Percentiles rank a stretch among this genome's conserved stretches.
Conservation (phyloP, 371 early-diverging fungal genomes). For the Mortierella sp. region DNA sequence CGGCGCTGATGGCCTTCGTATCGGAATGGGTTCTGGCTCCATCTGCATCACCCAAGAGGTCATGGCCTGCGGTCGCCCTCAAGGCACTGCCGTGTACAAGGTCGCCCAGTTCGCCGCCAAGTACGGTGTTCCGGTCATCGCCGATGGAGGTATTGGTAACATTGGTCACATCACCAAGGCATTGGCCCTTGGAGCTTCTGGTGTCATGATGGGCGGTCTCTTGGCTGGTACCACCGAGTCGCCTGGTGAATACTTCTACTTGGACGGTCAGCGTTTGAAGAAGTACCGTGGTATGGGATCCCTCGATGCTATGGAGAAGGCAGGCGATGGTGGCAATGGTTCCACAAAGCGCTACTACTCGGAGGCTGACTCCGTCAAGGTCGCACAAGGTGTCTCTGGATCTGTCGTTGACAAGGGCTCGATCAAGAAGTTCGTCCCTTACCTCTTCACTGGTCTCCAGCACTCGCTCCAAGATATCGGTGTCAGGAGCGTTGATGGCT, state of each 20-base stretch:
- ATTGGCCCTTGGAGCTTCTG: conserved; percentile 91
- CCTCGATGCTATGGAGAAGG: conserved; percentile 95
- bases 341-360: conserved; percentile 95
- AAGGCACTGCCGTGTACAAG: conserved; percentile 97
- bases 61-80: conserved; percentile 98
- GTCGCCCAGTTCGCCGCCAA: conserved; percentile 92
- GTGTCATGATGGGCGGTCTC: conserved; percentile 98
- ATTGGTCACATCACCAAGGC: conserved; percentile 98
- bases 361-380: conserved; percentile 95
- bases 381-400: conserved; percentile 98
- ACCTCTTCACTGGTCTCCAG: conserved; percentile 93
- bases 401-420: conserved; percentile 96
- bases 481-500: conserved; percentile 64
- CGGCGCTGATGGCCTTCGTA: conserved; percentile 95
- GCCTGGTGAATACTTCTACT: conserved; percentile 97
- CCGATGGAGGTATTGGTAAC: conserved; percentile 96
- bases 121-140: conserved; percentile 96
- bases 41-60: conserved; percentile 99
- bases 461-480: conserved; percentile 98
- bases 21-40: conserved; percentile 97
- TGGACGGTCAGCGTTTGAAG: conserved; percentile 96
- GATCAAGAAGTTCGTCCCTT: conserved; percentile 91
- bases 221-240: conserved; percentile 96
- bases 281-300: conserved; percentile 98
- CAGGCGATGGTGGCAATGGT: conserved; percentile 77